Conservation (phyloP, 2,329 filamentous ascomycete species). For the Claviceps sp. region DNA sequence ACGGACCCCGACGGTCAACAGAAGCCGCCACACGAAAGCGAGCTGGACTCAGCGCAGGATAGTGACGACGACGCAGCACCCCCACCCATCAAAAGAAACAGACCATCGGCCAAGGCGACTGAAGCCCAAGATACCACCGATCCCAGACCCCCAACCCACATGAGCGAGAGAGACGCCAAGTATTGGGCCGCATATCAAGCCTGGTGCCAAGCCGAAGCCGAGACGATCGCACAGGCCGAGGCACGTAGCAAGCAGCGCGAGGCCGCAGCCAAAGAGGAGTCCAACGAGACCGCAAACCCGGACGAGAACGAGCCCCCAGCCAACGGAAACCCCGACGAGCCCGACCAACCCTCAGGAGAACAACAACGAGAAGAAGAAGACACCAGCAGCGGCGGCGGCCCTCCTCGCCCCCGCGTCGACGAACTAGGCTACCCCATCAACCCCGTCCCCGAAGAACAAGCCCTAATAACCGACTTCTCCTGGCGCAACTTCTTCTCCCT, state of each 20-base stretch:
- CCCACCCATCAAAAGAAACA: conserved; percentile 60
- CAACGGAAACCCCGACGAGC: too few relatives aligned
- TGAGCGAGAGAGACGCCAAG: too few relatives aligned
- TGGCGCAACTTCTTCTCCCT: conserved; percentile 90
- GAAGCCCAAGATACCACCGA: background rate
- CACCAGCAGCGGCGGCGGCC: conserved; percentile 16
- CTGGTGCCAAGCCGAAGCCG: too few relatives aligned
- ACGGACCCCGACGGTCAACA: conserved; percentile 16
- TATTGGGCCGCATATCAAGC: too few relatives aligned
- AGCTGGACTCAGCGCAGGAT: conserved; percentile 11
- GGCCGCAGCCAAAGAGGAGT: conserved; percentile 3
- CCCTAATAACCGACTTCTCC: conserved; percentile 71
- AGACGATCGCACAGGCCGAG: too few relatives aligned
- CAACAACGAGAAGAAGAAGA: conserved; percentile 10
- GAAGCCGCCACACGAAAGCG: conserved; percentile 7
- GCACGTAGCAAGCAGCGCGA: background rate
- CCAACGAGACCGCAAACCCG: conserved; percentile 3
- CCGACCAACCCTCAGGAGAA: conserved; percentile 13
- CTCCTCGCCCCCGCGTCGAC: conserved; percentile 53
- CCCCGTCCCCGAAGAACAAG: conserved; percentile 49
- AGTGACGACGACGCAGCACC: conserved; percentile 56
- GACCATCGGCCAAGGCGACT: conserved; percentile 24
- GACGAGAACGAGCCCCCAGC: too few relatives aligned
- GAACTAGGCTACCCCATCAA: conserved; percentile 73
- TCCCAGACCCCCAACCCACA: too few relatives aligned